Base-by-base conservation (phyloP, 768 basidiomycete species). In the Amanita thiersii region DNA sequence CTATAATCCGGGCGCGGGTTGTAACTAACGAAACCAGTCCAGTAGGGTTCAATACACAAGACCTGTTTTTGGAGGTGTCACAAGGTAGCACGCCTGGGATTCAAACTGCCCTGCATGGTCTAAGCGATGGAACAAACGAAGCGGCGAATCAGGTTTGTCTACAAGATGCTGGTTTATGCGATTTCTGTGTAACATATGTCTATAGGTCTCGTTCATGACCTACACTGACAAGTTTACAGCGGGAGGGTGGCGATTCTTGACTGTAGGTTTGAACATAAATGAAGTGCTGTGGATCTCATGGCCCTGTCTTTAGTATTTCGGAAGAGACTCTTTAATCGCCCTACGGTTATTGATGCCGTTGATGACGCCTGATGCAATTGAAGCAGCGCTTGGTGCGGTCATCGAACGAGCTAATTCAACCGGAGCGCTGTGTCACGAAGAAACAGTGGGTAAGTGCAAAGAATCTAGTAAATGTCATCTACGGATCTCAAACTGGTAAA, bases 171-270 rank as follows among this genome's bases (percentile, higher is more conserved):
- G 17, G 23, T 23, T 3, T 34, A 21, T 5, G 36, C 15, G 5
- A 15, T 15, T 2, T n/a, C n/a, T 6, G 3, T 37, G 14, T 12
- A 37, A 14, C 15, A 37, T 14, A 17, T 15, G n/a, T 12, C n/a
- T 12, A 5, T 44, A 61, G 62, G 55, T 63, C 6, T 64, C 67
- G 2, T 70, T 70, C 49, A 50, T 70, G 40, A 56, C 65, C 1
- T 70, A 63, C 43, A 32, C 52, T 19, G 47, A 64, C 32, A 66
- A 67, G 46, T 65, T 65, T 40, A 57, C 63, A 3, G 68, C 67
- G 5, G 68, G 68, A 3, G 68, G 68, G 24, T 70, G 67, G 67
- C 51, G 67, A 33, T 70, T 70, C 52, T 48, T 70, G 41, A 70
- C 68, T 14, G 61, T 62, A 45, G 11, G 52, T 35, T 37, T 19